Evolutionary conservation across 2,329 filamentous ascomycete genomes (phyloP).

Genomic region (Trichoderma sp.): DNA sequence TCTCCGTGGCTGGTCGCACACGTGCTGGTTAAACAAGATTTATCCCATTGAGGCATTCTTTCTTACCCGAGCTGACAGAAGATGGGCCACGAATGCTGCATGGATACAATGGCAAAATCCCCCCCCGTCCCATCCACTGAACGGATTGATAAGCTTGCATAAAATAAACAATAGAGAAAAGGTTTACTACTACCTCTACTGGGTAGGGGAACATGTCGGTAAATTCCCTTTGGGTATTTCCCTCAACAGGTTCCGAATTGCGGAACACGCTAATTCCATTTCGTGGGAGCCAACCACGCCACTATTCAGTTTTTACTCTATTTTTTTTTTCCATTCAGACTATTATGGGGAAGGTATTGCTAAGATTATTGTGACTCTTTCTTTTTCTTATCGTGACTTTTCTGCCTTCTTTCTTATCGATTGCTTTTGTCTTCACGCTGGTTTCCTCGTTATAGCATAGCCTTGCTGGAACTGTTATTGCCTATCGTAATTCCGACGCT

Average conservation of each 20-base stretch:
- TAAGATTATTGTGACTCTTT: not conserved
- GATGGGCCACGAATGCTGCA: not conserved
- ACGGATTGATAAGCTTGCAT: not conserved
- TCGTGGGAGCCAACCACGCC: conserved; percentile 2
- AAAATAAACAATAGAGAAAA: not conserved
- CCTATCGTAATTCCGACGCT: not conserved
- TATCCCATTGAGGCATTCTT: not conserved
- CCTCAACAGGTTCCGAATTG: conserved; percentile 5
- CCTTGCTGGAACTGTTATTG: too few species aligned
- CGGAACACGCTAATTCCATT: conserved; percentile 16
- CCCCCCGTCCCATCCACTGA: not conserved
- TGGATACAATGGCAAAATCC: not conserved
- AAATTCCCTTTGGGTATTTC: not conserved
- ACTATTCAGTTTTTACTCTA: not conserved
- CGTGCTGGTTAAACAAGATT: not conserved
- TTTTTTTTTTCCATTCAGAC: not conserved
- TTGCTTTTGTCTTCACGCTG: not conserved
- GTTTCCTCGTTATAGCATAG: not conserved
- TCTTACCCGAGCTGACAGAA: not conserved
- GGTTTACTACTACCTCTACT: not conserved
- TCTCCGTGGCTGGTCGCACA: not conserved
- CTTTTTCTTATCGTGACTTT: not conserved
- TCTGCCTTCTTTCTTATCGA: not conserved
- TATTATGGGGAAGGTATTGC: not conserved
- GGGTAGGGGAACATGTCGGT: not conserved